phyloP scores from a whole-genome alignment of 2,329 filamentous ascomycete species.

The Aotearoamyces nothofagi region DNA sequence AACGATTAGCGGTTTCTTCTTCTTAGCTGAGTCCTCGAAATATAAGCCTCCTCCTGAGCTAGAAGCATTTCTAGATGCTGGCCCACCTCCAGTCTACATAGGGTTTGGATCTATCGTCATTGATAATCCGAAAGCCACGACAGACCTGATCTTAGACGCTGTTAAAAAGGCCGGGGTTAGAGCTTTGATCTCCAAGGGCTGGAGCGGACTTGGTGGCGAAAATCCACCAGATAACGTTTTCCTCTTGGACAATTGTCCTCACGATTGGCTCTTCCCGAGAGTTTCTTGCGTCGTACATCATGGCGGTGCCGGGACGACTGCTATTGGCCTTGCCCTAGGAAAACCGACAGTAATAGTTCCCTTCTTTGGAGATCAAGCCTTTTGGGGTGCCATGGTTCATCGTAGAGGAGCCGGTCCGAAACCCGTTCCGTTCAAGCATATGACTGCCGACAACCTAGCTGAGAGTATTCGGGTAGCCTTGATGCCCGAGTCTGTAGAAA shows the following conservation, averaged over 20 bases:
- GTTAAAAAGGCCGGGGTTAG: conserved; percentile 47
- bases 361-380: conserved; percentile 71
- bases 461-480: conserved; percentile 44
- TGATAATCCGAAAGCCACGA: conserved; percentile 54
- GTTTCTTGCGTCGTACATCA: conserved; percentile 74
- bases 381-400: conserved; percentile 64
- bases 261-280: conserved; percentile 72
- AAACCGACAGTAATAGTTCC: conserved; percentile 67
- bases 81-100: conserved; percentile 60
- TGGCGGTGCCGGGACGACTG: conserved; percentile 72
- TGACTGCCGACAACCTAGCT: conserved; percentile 48
- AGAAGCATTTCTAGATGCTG: conserved; percentile 46
- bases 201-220: conserved; percentile 66
- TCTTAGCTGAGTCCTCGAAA: conserved; percentile 46
- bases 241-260: conserved; percentile 68
- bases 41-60: conserved; percentile 51
- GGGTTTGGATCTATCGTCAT: conserved; percentile 71
- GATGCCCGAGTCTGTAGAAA: conserved; percentile 36
- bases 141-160: conserved; percentile 53
- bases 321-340: conserved; percentile 61
- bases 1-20: conserved; percentile 58
- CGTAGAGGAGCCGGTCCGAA: conserved; percentile 53
- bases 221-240: conserved; percentile 56
- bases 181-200: conserved; percentile 69
- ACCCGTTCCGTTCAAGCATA: conserved; percentile 51